Percentiles rank a stretch among this genome's conserved stretches.
phyloP scores from a whole-genome alignment of 2,329 filamentous ascomycete species.

The Monilinia fructigena region DNA sequence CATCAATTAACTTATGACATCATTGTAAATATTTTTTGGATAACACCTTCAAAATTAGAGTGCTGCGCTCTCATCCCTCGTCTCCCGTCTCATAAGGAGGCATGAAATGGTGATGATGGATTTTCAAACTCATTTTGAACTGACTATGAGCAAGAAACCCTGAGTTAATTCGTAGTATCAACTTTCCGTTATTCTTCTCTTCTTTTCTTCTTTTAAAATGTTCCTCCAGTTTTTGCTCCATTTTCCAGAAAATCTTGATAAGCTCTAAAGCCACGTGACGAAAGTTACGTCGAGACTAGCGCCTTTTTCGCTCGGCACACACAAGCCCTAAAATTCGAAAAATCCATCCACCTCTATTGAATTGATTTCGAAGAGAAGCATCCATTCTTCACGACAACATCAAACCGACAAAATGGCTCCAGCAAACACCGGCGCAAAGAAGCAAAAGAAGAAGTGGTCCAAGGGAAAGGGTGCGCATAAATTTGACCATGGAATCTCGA shows the following conservation, averaged over 20 bases:
- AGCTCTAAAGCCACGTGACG: not conserved
- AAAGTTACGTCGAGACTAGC: slow-evolving; percentile 2
- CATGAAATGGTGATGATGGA: not conserved
- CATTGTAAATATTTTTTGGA: too few relatives aligned
- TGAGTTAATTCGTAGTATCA: not conserved
- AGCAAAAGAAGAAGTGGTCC: slow-evolving; percentile 72
- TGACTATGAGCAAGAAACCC: not conserved
- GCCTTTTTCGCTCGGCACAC: slow-evolving; percentile 21
- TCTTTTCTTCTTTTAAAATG: not conserved
- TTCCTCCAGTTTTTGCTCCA: not conserved
- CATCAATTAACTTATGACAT: too few relatives aligned
- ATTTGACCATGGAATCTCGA: slow-evolving; percentile 7
- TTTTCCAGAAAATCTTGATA: not conserved
- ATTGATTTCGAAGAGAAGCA: slow-evolving; percentile 16
- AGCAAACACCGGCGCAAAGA: slow-evolving; percentile 67
- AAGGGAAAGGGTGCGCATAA: slow-evolving; percentile 56
- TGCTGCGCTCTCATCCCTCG: too few relatives aligned
- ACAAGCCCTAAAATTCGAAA: slow-evolving; percentile 24
- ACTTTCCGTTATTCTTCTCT: not conserved
- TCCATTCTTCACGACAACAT: slow-evolving; percentile 24
- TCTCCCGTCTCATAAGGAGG: too few relatives aligned
- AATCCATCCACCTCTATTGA: slow-evolving; percentile 22
- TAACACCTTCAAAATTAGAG: too few relatives aligned
- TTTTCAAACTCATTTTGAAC: not conserved
- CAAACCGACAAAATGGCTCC: slow-evolving; percentile 42